Evolutionary conservation across 148 eudicot species (phyloP), one percentile per base, ranked within the genome.

Genomic region (Diospyros lotus): DNA sequence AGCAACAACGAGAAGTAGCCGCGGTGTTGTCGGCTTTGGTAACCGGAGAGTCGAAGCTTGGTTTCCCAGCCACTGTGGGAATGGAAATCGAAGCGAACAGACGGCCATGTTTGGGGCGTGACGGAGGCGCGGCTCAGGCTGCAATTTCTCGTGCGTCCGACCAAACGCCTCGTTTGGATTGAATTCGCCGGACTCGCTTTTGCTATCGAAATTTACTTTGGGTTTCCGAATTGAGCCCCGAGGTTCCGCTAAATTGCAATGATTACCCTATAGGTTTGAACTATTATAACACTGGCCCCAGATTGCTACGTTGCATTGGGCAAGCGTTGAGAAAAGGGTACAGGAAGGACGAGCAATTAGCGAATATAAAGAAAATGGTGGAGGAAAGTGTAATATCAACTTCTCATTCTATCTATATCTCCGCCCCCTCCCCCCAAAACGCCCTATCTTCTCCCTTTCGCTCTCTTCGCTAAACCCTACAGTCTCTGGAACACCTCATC

Each of bases 391-490:
- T 28, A 28, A 28, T 28, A 28, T 28, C 0, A 28, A 28, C 28
- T 28, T 28, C 28, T 28, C 56, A 9, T 50, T 42, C 73, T 72
- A 80, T 76, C 77, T 73, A 39, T 41, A 45, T 72, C 80, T 69
- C 74, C 74, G 76, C 72, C 64, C 74, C 45, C 64, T 6, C 44
- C 58, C 17, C 72, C 38, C 28, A 3, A 4, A 44, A 59, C 28
- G 59, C 11, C 45, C 53, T 60, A 10, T 66, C 66, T 41, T 28
- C 68, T 45, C 40, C 69, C 69, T 5, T 53, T 58, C 69, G 9
- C 73, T 10, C 60, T 51, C 59, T 58, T 54, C 61, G 13, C 64
- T 77, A 71, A 77, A 77, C 80, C 75, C 80, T 77, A 71, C 40
- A 4, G 62, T 9, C 71, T 13, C 68, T 48, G n/a, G 55, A 42